Conservation (phyloP, 345 rosid species). For the Ailanthus altissimus region DNA sequence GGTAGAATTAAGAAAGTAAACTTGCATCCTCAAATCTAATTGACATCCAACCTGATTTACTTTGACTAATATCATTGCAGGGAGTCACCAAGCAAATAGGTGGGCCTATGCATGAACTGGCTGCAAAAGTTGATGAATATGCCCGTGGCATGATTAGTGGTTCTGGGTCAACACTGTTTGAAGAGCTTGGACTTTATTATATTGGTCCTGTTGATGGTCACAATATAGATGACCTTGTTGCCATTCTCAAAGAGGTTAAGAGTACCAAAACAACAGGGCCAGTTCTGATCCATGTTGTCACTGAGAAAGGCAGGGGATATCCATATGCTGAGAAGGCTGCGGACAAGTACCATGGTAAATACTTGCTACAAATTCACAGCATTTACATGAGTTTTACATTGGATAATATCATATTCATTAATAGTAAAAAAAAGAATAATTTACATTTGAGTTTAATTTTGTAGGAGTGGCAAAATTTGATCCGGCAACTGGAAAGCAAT, state of each 20-base stretch:
- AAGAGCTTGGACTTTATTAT: conserved; percentile 94
- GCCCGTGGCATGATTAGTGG: conserved; percentile 99
- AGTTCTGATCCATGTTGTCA: conserved; percentile 89
- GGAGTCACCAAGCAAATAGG: conserved; percentile 92
- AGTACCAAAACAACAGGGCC: conserved; percentile 90
- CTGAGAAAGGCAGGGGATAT: conserved; percentile 99
- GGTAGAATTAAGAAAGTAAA: not conserved
- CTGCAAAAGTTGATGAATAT: conserved; percentile 95
- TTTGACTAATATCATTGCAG: conserved; percentile 41
- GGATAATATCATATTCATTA: not conserved
- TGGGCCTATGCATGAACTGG: conserved; percentile 90
- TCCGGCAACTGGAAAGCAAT: conserved; percentile 95
- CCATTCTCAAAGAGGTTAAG: conserved; percentile 94
- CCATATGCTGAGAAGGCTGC: conserved; percentile 96
- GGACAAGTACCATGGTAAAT: conserved; percentile 89
- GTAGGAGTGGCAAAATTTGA: conserved; percentile 90
- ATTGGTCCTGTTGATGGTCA: conserved; percentile 99
- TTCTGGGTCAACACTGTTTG: conserved; percentile 90
- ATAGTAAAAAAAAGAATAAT: not conserved
- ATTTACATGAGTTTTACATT: not conserved
- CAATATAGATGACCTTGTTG: conserved; percentile 76
- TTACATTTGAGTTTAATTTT: conserved; percentile 19
- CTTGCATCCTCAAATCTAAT: not conserved
- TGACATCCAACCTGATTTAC: conserved; percentile 15
- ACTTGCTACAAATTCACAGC: not conserved